Percentiles rank a stretch among this genome's conserved stretches.
phyloP scores from a whole-genome alignment of 1,284 basidiomycete species.

The Thecaphora thlaspeos region DNA sequence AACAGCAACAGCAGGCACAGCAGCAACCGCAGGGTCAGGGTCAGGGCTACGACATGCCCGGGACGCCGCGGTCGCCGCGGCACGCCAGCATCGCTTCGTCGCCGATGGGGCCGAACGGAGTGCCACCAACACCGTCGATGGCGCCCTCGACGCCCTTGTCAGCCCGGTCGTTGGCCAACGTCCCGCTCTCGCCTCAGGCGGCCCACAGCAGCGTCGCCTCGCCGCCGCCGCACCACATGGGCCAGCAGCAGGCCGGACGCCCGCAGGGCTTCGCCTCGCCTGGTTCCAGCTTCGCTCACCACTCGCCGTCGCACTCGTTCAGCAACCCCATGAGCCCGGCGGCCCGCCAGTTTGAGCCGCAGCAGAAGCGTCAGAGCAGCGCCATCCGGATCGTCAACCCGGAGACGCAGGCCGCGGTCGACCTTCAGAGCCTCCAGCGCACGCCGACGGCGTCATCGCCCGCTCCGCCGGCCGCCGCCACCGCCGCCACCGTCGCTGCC shows the following conservation, averaged over 20 bases:
- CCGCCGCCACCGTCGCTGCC: no score
- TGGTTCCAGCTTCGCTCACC: slow-evolving; percentile 25
- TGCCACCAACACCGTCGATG: slow-evolving; percentile 42
- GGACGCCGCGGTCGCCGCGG: slow-evolving; percentile 46
- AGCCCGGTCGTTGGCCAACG: slow-evolving; percentile 22
- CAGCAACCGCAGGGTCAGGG: no score
- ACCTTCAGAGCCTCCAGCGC: slow-evolving; percentile 41
- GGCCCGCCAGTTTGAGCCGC: slow-evolving; percentile 54
- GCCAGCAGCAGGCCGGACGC: slow-evolving; percentile 18
- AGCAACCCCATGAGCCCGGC: slow-evolving; percentile 54
- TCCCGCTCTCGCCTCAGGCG: slow-evolving; percentile 35
- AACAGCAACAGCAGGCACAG: slow-evolving; percentile 23
- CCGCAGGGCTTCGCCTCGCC: slow-evolving; percentile 29
- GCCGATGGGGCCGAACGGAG: slow-evolving; percentile 44
- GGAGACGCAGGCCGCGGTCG: slow-evolving; percentile 53
- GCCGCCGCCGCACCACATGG: slow-evolving; percentile 28
- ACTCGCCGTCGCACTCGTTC: slow-evolving; percentile 49
- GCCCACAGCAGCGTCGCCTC: slow-evolving; percentile 35
- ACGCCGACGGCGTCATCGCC: slow-evolving; percentile 20
- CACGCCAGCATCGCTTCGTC: slow-evolving; percentile 44
- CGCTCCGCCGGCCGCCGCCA: slow-evolving; percentile 17
- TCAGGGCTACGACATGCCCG: slow-evolving; percentile 42
- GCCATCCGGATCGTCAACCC: slow-evolving; percentile 57
- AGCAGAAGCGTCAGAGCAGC: slow-evolving; percentile 50
- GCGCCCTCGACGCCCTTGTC: slow-evolving; percentile 33